Base-by-base conservation (phyloP, 176 grass and related monocot genomes). In the Aegilops speltoides region DNA sequence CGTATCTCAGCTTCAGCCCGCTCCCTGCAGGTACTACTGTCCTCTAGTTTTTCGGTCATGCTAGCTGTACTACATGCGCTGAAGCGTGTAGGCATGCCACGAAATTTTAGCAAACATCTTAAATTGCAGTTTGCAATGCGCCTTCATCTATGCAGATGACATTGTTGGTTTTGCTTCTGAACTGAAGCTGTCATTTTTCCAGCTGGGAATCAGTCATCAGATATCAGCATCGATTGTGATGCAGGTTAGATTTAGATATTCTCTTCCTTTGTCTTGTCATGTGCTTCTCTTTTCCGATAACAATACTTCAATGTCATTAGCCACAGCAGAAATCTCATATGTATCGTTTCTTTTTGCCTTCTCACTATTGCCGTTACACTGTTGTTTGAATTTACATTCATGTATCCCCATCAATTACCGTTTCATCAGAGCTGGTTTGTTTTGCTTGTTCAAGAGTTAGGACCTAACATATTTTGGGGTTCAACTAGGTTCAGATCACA, bases 171-270 rank as follows among this genome's bases (percentile, higher is more conserved):
- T 99, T 78, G 86, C 85, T 40, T 86, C 93, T 73, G 92, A 94
- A 67, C 63, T 99, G 85, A 99, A 99, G 82, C 82, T 98, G n/a
- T 98, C 97, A 8, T 67, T 99, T 73, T 96, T 99, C 79, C 94
- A 99, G 87, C 97, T 99, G 75, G 97, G 94, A 84, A 94, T 98
- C 77, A 94, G 97, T 81, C 97, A 94, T 79, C 92, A 92, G 76
- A 99, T 99, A 89, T 94, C 94, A 26, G 97, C 97, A 69, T 96
- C 94, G 22, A 93, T 99, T 32, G 85, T 96, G n/a, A 96, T 99
- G 86, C 97, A 99, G 94, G 97, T 99, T 85, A 6, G 24, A 29
- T 86, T 99, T 85, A 6, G 24, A 29, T 86, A 17, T 65, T 82
- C 65, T 60, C 50, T 72, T 73, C 40, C 17, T 88, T 66, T 19